These are phyloP conservation scores for Angophora floribunda DNA, from an alignment of 345 rosid species.

Conservation along the genomic window DNA sequence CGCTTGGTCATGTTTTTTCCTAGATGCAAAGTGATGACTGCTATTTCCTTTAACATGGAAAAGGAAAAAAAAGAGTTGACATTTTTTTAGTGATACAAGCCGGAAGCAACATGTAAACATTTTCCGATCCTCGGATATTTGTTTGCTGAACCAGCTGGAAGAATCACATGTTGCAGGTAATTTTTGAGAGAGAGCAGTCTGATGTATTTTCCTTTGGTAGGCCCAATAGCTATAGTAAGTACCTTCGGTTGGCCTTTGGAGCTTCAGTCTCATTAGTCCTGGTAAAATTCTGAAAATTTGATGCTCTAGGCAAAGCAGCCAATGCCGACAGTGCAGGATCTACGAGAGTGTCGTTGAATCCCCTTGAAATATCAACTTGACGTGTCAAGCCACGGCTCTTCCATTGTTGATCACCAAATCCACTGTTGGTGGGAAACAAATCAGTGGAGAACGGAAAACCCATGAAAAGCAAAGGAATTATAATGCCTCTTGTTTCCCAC, in stretches of 20 bases:
- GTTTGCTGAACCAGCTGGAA: neutral
- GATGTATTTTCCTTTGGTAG: neutral
- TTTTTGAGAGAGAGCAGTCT: neutral
- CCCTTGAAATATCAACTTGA: neutral
- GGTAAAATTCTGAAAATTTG: slow-evolving; percentile 1
- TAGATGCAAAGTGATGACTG: neutral
- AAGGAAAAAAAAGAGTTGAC: neutral
- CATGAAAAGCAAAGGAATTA: neutral
- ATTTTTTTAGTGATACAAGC: neutral
- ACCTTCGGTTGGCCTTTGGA: neutral
- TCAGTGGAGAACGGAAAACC: neutral
- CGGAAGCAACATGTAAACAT: neutral
- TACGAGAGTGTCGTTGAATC: neutral
- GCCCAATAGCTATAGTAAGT: neutral
- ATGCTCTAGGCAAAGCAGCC: slow-evolving; percentile 2
- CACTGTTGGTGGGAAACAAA: neutral
- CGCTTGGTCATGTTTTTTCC: neutral
- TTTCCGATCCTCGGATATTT: neutral
- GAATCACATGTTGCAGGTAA: neutral
- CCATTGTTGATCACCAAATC: neutral
- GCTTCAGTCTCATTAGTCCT: neutral
- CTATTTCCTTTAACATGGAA: neutral
- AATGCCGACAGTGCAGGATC: slow-evolving; percentile 13
- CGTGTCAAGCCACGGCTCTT: neutral
- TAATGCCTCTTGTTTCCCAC: neutral